Evolutionary conservation across 768 basidiomycete genomes (phyloP).

Genomic region (Leccinum olivaceopallidum): DNA sequence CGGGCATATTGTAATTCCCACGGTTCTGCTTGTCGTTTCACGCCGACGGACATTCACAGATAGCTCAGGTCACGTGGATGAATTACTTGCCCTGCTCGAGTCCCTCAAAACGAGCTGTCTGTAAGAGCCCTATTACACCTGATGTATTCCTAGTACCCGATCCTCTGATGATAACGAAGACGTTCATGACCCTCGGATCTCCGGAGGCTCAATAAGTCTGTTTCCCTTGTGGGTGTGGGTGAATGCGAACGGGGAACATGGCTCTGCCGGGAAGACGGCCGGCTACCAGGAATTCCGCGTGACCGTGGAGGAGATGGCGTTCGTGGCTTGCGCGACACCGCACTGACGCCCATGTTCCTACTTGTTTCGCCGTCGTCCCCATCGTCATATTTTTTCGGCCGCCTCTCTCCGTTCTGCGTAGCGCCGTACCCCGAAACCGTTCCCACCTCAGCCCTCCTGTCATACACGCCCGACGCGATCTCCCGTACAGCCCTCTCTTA

Average conservation of each 20-base stretch:
- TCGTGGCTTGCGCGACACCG: neutral
- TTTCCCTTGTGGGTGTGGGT: slow-evolving; percentile 1
- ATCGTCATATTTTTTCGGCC: slow-evolving; percentile 8
- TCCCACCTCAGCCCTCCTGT: neutral
- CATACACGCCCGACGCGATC: slow-evolving; percentile 14
- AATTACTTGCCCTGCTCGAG: too few relatives aligned
- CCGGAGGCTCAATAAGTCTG: too few relatives aligned
- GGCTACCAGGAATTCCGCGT: slow-evolving; percentile 8
- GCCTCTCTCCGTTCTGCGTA: slow-evolving; percentile 19
- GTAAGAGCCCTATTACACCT: too few relatives aligned
- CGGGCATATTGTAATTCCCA: neutral
- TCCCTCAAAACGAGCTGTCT: too few relatives aligned
- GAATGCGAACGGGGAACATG: neutral
- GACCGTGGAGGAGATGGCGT: slow-evolving; percentile 14
- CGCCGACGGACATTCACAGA: too few relatives aligned
- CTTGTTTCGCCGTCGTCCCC: slow-evolving; percentile 19
- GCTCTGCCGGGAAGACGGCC: slow-evolving; percentile 12
- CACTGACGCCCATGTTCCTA: neutral
- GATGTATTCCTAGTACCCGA: too few relatives aligned
- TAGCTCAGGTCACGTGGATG: too few relatives aligned
- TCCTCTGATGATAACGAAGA: too few relatives aligned
- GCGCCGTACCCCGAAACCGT: slow-evolving; percentile 26
- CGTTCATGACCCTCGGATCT: too few relatives aligned
- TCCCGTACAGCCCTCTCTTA: slow-evolving; percentile 37
- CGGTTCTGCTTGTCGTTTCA: neutral